Conservation (phyloP, 2,329 filamentous ascomycete genomes). For the Biscogniauxia sp. region DNA sequence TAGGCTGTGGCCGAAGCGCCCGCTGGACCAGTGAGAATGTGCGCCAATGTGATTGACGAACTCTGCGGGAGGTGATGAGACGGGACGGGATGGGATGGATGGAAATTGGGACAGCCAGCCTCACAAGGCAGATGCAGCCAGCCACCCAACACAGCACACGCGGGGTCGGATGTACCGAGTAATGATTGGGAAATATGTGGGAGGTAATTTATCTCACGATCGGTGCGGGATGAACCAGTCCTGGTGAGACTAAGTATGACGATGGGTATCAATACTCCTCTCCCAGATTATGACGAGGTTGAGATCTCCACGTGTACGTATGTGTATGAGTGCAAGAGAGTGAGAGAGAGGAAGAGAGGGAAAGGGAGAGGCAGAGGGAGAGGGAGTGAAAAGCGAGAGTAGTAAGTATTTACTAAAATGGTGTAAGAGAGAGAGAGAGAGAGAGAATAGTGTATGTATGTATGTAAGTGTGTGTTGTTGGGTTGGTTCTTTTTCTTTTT, state of each 20-base stretch:
- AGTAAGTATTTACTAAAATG: too few relatives aligned
- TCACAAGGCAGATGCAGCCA: constrained; percentile 23
- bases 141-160: constrained; percentile 11
- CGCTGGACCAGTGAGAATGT: constrained; percentile 2
- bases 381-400: constrained; percentile 5
- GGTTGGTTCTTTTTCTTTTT: background rate
- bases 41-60: constrained; percentile 5
- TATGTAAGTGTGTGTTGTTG: background rate
- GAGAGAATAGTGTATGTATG: too few relatives aligned
- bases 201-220: background rate
- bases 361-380: constrained; percentile 2
- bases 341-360: background rate
- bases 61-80: background rate
- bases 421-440: background rate
- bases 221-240: background rate
- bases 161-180: background rate
- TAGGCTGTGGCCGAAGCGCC: constrained; percentile 6
- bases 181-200: constrained; percentile 2
- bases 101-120: constrained; percentile 12
- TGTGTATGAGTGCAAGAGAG: background rate
- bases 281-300: too few relatives aligned
- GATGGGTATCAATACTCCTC: background rate
- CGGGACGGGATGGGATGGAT: constrained; percentile 3
- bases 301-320: background rate
- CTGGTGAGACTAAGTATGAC: constrained; percentile 3